A percentile compares a stretch with the other conserved stretches of the same genome.
phyloP scores from a whole-genome alignment of 2,329 filamentous ascomycete species.

The Chaetothyriales sp. region DNA sequence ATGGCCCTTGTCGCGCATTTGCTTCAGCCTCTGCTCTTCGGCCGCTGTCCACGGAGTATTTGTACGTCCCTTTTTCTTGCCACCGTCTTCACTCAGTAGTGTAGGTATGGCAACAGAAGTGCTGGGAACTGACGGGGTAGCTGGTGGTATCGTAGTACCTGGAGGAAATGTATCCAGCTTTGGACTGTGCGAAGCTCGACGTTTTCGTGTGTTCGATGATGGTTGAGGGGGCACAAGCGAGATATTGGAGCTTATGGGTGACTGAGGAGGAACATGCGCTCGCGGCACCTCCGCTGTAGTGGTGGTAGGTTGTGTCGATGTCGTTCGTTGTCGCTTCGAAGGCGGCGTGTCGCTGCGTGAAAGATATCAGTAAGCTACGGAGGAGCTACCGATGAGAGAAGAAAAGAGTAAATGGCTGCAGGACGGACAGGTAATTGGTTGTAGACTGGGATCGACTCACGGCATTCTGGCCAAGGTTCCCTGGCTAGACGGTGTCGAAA shows the following conservation, averaged over 20 bases:
- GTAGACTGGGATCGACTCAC: neutral
- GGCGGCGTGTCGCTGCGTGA: neutral
- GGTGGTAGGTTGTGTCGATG: neutral
- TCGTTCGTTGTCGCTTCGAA: neutral
- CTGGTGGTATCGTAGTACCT: constrained; percentile 4
- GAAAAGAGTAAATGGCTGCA: neutral
- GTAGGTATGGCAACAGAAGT: constrained; percentile 8
- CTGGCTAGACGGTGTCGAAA: neutral
- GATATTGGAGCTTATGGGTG: constrained; percentile 5
- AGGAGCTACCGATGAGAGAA: neutral
- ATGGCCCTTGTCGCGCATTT: constrained; percentile 82
- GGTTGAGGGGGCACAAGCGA: constrained; percentile 10
- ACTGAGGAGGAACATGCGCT: neutral
- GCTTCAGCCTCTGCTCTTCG: constrained; percentile 83
- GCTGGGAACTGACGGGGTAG: constrained; percentile 1
- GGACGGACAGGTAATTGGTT: neutral
- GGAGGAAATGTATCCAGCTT: constrained; percentile 14
- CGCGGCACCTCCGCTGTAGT: neutral
- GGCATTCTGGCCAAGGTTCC: neutral
- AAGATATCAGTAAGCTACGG: neutral
- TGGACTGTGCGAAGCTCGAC: constrained; percentile 26
- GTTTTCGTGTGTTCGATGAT: constrained; percentile 29
- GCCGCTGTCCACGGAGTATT: constrained; percentile 97
- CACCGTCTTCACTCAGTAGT: constrained; percentile 11
- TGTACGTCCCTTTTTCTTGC: constrained; percentile 78